phyloP scores from a whole-genome alignment of 805 yeast genomes.

The Candida mattraensis region DNA sequence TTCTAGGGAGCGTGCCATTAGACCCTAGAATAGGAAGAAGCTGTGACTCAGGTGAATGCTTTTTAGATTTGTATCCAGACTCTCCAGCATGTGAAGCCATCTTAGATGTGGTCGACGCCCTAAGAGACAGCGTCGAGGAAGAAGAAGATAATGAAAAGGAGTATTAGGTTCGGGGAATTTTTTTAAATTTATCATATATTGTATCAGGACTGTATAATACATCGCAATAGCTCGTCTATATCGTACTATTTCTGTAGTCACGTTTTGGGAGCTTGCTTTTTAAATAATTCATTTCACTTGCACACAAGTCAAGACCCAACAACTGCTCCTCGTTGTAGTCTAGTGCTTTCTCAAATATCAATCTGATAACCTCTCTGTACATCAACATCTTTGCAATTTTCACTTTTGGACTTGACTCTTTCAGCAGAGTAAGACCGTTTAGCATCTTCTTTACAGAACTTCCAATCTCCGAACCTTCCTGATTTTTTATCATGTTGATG shows the following conservation, averaged over 20 bases:
- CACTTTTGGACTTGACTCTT: slow-evolving; percentile 36
- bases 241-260: slow-evolving; percentile 4
- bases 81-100: slow-evolving; percentile 92
- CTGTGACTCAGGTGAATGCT: slow-evolving; percentile 85
- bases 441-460: slow-evolving; percentile 40
- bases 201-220: neutral
- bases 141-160: slow-evolving; percentile 8
- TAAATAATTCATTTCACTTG: slow-evolving; percentile 41
- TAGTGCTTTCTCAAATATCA: slow-evolving; percentile 34
- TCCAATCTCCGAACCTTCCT: slow-evolving; percentile 16
- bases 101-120: slow-evolving; percentile 72
- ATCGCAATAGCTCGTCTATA: slow-evolving; percentile 9
- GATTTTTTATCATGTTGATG: slow-evolving; percentile 32
- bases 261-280: slow-evolving; percentile 29
- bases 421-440: slow-evolving; percentile 44
- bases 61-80: slow-evolving; percentile 80
- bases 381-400: slow-evolving; percentile 56
- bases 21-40: slow-evolving; percentile 92
- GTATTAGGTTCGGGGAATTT: neutral
- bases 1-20: slow-evolving; percentile 88
- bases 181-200: neutral
- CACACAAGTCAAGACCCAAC: slow-evolving; percentile 42
- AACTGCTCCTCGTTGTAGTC: slow-evolving; percentile 36
- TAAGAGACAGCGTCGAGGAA: slow-evolving; percentile 46
- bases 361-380: slow-evolving; percentile 46